Conservation (phyloP, 2,329 filamentous ascomycete genomes). For the Dactylonectria macrodidyma region DNA sequence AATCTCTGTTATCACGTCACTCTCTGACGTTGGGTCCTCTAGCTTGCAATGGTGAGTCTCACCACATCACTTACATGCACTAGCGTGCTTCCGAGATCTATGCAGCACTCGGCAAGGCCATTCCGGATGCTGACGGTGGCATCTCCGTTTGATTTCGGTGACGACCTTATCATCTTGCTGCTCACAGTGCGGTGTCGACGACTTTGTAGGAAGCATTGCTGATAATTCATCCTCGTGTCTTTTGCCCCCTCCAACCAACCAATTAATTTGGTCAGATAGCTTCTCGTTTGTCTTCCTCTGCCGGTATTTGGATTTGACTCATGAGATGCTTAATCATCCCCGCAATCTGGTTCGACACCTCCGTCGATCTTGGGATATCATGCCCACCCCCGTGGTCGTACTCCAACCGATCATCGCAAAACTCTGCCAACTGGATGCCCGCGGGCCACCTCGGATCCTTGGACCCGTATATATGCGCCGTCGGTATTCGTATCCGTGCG, state of each 20-base stretch:
- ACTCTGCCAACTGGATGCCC: slow-evolving; percentile 15
- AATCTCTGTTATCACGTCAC: no score
- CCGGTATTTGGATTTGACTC: neutral
- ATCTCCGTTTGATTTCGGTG: no score
- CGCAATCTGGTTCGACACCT: slow-evolving; percentile 17
- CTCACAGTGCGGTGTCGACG: no score
- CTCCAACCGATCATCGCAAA: slow-evolving; percentile 14
- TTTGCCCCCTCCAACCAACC: neutral
- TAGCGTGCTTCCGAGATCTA: no score
- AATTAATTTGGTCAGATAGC: neutral
- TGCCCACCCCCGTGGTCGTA: slow-evolving; percentile 21
- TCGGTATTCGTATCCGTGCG: slow-evolving; percentile 17
- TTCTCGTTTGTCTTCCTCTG: neutral
- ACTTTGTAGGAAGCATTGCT: neutral
- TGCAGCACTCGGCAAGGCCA: no score
- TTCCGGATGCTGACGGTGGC: no score
- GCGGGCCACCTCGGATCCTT: slow-evolving; percentile 21
- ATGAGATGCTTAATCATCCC: slow-evolving; percentile 9
- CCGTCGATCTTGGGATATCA: slow-evolving; percentile 5
- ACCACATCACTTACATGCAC: no score
- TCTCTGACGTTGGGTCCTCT: no score
- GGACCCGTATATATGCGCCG: slow-evolving; percentile 18
- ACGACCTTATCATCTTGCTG: no score
- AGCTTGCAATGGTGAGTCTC: no score
- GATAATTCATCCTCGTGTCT: neutral